A percentile compares a stretch with the other conserved stretches of the same genome.
These are phyloP conservation scores for Colletotrichum sp. DNA, from an alignment of 2,329 filamentous ascomycete species.

Conservation along the genomic window DNA sequence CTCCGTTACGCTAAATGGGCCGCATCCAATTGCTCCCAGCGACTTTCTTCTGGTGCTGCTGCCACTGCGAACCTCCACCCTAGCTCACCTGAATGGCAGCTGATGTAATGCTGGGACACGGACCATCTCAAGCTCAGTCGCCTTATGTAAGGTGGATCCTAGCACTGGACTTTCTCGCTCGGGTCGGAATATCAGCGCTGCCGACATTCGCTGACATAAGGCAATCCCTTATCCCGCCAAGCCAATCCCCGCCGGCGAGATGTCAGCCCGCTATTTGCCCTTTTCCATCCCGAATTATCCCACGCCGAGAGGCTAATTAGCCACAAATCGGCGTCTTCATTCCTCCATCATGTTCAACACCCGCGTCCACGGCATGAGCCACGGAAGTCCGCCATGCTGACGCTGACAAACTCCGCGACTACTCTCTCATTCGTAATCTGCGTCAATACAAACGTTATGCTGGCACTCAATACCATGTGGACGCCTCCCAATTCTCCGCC, in stretches of 20 bases:
- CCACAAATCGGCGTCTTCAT: neutral
- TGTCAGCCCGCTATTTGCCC: neutral
- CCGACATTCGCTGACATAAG: accelerated
- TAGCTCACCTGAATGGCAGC: neutral
- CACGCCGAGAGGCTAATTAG: neutral
- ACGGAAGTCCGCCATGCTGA: neutral
- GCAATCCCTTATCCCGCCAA: neutral
- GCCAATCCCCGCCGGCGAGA: neutral
- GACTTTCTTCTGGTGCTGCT: neutral
- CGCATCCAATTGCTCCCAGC: neutral
- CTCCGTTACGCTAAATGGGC: neutral
- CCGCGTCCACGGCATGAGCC: neutral
- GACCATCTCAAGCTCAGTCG: neutral
- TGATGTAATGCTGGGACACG: neutral
- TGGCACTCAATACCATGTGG: neutral
- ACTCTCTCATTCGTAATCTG: neutral
- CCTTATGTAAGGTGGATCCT: neutral
- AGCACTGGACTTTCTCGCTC: too few relatives aligned
- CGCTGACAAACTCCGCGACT: neutral
- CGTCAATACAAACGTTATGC: neutral
- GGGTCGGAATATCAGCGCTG: neutral
- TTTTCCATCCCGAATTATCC: neutral
- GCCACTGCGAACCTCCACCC: neutral
- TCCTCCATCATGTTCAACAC: neutral
- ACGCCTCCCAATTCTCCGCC: neutral